Conservation (phyloP, 2,329 filamentous ascomycete genomes). For the Epichloe hybrida region DNA sequence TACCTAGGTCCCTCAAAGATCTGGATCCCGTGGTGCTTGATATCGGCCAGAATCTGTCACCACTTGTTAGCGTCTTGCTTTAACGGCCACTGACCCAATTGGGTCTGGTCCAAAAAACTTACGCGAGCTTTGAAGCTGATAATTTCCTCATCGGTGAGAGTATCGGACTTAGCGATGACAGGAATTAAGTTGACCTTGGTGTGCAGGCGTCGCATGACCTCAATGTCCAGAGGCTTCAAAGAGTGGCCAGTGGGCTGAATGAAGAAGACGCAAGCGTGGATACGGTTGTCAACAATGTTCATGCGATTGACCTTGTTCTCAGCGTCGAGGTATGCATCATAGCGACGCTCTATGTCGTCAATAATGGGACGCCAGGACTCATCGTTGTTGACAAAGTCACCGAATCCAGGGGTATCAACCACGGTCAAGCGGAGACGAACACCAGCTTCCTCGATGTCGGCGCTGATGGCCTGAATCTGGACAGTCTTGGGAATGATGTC, state of each 20-base stretch:
- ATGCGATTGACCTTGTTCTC: constrained; percentile 99
- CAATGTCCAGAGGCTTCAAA: constrained; percentile 94
- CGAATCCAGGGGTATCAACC: constrained; percentile 94
- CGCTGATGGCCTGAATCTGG: constrained; percentile 85
- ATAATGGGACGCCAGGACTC: constrained; percentile 98
- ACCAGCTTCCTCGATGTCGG: constrained; percentile 96
- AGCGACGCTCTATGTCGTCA: constrained; percentile 98
- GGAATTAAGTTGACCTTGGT: constrained; percentile 99
- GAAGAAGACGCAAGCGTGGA: constrained; percentile 98
- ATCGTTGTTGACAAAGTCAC: constrained; percentile 99
- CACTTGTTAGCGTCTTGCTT: constrained; percentile 6
- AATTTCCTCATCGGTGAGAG: constrained; percentile 94
- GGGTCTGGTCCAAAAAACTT: constrained; percentile 27
- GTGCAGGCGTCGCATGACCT: constrained; percentile 98
- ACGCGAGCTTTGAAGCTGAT: constrained; percentile 89
- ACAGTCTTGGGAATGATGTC: constrained; percentile 99
- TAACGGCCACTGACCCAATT: background rate
- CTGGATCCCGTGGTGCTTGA: constrained; percentile 92
- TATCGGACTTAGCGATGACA: constrained; percentile 97
- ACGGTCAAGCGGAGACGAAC: constrained; percentile 93
- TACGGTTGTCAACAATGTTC: constrained; percentile 99
- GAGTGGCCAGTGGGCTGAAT: constrained; percentile 98
- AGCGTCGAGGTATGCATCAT: constrained; percentile 93
- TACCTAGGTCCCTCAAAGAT: constrained; percentile 98
- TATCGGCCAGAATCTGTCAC: constrained; percentile 80